These are phyloP conservation scores for Alternaria postmessia DNA, from an alignment of 2,329 filamentous ascomycete genomes.

Conservation along the genomic window DNA sequence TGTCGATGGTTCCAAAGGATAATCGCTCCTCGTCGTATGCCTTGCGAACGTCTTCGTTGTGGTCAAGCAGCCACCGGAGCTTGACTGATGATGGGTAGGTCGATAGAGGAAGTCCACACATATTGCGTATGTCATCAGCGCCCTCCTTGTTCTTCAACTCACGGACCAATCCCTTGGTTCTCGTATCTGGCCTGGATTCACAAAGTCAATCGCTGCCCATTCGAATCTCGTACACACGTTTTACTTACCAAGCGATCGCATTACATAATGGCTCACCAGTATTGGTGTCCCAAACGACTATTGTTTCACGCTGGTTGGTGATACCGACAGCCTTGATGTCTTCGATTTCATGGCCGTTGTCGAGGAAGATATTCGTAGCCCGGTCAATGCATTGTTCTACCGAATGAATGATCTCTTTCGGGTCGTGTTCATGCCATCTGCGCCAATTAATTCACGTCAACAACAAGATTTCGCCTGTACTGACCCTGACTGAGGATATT, in stretches of 20 bases:
- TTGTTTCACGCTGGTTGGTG: slow-evolving; percentile 91
- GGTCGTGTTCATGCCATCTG: slow-evolving; percentile 92
- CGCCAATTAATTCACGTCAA: slow-evolving; percentile 23
- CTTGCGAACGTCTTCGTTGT: slow-evolving; percentile 72
- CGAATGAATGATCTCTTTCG: slow-evolving; percentile 75
- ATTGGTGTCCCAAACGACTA: slow-evolving; percentile 81
- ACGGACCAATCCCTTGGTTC: slow-evolving; percentile 77
- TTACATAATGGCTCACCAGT: slow-evolving; percentile 84
- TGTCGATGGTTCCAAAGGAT: slow-evolving; percentile 86
- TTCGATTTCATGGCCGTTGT: slow-evolving; percentile 70
- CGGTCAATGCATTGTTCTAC: slow-evolving; percentile 82
- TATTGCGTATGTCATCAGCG: slow-evolving; percentile 72
- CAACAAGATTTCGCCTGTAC: slow-evolving; percentile 41
- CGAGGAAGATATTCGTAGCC: slow-evolving; percentile 74
- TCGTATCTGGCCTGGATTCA: slow-evolving; percentile 71
- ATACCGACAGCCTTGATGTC: slow-evolving; percentile 83
- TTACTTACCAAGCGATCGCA: slow-evolving; percentile 76
- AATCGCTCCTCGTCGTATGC: slow-evolving; percentile 80
- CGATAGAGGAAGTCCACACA: slow-evolving; percentile 83
- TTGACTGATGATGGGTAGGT: slow-evolving; percentile 91
- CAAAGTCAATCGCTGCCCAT: slow-evolving; percentile 7
- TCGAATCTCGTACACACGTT: not conserved
- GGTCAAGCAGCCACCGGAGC: slow-evolving; percentile 80
- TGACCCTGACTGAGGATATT: slow-evolving; percentile 85
- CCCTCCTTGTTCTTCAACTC: slow-evolving; percentile 74